A percentile compares a stretch with the other conserved stretches of the same genome.
These are phyloP conservation scores for Eutrema heterophyllum DNA, from an alignment of 345 rosid genomes.

Conservation along the genomic window DNA sequence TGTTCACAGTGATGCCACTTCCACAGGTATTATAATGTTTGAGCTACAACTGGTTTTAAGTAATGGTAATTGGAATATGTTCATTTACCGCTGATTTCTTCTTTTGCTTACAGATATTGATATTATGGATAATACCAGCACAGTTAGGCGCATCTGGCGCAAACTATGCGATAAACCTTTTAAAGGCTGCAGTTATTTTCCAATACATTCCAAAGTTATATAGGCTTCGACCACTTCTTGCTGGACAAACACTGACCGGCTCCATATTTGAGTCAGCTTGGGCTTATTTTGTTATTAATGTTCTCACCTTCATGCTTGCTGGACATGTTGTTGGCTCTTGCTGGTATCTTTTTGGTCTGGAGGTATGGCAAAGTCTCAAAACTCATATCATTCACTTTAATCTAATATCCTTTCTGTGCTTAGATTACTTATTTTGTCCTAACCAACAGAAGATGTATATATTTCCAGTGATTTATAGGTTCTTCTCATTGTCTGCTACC, in stretches of 20 bases:
- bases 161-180: slow-evolving; percentile 59
- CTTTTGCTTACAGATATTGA: slow-evolving; percentile 46
- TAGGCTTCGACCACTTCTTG: slow-evolving; percentile 60
- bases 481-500: background rate
- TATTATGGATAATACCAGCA: slow-evolving; percentile 40
- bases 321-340: slow-evolving; percentile 73
- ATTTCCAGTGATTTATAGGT: background rate
- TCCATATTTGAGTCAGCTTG: slow-evolving; percentile 82
- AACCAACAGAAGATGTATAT: no score
- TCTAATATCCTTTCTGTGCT: background rate
- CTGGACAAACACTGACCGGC: slow-evolving; percentile 66
- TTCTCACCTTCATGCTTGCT: slow-evolving; percentile 60
- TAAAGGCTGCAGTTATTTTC: slow-evolving; percentile 55
- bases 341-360: no score
- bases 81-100: no score
- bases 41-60: no score
- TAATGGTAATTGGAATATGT: no score
- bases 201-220: slow-evolving; percentile 73
- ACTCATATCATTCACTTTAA: background rate
- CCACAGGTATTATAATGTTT: slow-evolving; percentile 64
- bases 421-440: no score
- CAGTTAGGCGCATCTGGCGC: slow-evolving; percentile 43
- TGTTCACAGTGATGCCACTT: slow-evolving; percentile 62
- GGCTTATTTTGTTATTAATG: slow-evolving; percentile 77
- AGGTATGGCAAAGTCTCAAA: slow-evolving; percentile 82